Evolutionary conservation across 306 rosid species (phyloP).

Genomic region (Echinosophora koreensis): DNA sequence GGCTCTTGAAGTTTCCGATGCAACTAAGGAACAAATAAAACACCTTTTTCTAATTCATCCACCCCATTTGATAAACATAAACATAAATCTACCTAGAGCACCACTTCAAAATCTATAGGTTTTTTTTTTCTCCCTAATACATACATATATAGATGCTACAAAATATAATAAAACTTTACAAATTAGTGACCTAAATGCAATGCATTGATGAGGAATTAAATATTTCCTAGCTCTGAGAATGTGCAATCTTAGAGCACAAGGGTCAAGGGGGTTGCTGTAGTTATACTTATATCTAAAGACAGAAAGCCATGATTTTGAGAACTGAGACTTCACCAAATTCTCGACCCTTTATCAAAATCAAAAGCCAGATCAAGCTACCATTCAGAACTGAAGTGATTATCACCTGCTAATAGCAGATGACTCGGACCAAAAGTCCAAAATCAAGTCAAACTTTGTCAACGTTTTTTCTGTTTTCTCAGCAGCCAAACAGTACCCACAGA

Average conservation of each 20-base stretch:
- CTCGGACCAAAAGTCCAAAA: constrained; percentile 9
- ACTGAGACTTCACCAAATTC: background rate
- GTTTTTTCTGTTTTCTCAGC: constrained; percentile 36
- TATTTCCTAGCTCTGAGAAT: constrained; percentile 11
- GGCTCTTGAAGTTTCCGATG: constrained; percentile 58
- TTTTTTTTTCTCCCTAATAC: background rate
- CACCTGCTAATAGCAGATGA: background rate
- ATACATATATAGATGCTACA: background rate
- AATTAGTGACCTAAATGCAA: constrained; percentile 25
- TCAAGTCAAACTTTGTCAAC: constrained; percentile 9
- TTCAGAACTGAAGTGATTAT: constrained; percentile 15
- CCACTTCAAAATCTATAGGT: constrained; percentile 7
- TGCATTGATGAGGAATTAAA: constrained; percentile 5
- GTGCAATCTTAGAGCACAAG: background rate
- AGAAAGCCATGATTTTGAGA: constrained; percentile 37
- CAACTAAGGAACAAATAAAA: constrained; percentile 53
- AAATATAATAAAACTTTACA: background rate
- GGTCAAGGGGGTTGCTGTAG: background rate
- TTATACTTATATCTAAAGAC: background rate
- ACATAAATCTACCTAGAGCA: constrained; percentile 27
- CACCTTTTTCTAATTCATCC: constrained; percentile 35
- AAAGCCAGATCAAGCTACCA: background rate
- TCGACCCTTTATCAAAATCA: background rate
- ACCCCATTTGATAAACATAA: constrained; percentile 25
- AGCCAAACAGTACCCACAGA: constrained; percentile 40